Evolutionary conservation across 176 grass and related monocot species (phyloP).

Genomic region (Triticum turgidum): DNA sequence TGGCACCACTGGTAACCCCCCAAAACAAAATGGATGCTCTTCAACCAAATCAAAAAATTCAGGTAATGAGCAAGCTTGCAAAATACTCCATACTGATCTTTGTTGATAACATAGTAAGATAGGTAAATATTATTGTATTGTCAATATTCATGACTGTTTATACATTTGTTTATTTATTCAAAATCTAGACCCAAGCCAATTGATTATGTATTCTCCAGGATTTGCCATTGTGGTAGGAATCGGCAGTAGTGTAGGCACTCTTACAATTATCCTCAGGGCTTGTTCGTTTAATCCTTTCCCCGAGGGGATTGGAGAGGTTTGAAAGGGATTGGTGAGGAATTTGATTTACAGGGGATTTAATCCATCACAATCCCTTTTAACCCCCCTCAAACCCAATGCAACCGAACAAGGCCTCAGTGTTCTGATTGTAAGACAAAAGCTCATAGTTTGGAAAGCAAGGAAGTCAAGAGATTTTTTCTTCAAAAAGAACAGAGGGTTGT

Average conservation of each 20-base stretch:
- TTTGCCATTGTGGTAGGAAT: not conserved
- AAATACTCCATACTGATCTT: not conserved
- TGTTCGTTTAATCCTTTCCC: too few relatives aligned
- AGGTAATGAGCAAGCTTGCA: not conserved
- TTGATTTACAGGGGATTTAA: too few relatives aligned
- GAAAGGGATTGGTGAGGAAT: too few relatives aligned
- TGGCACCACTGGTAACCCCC: not conserved
- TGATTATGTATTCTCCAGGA: conserved; percentile 1
- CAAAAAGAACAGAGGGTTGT: conserved; percentile 39
- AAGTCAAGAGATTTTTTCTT: conserved; percentile 46
- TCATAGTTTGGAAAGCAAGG: conserved; percentile 26
- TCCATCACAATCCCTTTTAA: too few relatives aligned
- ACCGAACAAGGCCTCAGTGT: not conserved
- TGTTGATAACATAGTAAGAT: not conserved
- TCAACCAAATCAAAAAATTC: not conserved
- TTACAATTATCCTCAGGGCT: conserved; percentile 16
- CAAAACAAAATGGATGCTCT: not conserved
- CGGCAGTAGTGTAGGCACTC: not conserved
- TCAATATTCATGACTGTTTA: not conserved
- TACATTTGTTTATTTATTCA: not conserved
- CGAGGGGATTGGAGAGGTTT: too few relatives aligned
- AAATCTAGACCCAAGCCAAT: not conserved
- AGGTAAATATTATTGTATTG: not conserved
- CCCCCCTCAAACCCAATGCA: too few relatives aligned
- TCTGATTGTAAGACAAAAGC: conserved; percentile 28